Evolutionary conservation across 345 rosid genomes (phyloP), one percentile per base, ranked within the genome.

Genomic region (Lumnitzera littorea): DNA sequence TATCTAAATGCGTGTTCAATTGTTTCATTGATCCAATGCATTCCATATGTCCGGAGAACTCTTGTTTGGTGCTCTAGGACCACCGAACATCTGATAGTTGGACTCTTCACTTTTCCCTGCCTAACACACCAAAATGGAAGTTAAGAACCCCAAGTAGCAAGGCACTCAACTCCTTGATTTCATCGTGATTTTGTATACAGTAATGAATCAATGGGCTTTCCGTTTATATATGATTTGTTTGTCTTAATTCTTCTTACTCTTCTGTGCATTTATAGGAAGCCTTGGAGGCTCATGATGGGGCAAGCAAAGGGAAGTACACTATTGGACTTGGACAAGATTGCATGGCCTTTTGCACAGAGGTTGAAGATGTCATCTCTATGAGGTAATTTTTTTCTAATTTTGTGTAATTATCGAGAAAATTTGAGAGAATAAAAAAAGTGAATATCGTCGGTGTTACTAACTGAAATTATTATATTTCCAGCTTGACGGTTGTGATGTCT

Each of bases 331-430:
- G 99, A 67, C 99, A 95, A 72, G 98, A 95, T 67, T 86, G 96
- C 72, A 68, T 95, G 94, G 97, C 83, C 48, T 95, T 95, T 72
- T 95, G 99, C 70, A 76, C 95, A 3, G 99, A 95, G 74, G 89
- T 95, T 59, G 99, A 95, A 83, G 99, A 95, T 85, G 99, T 95
- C 51, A 87, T 95, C 73, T 95, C 99, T 7, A 91, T 95, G 99
- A 88, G 99, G 99, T 90, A 60, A 52, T 16, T 65, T 65, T 58
- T 58, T 56, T 51, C 25, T 8, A 13, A 48, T 57, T 41, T 57
- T 16, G 41, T 12, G 4, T 12, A 24, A 48, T 16, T 2, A 16
- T 46, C 4, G 11, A 11, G 43, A 36, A 36, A 36, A 36, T 36
- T 36, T 36, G 10, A 5, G 10, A 36, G 43, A 36, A 36, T 36